Conservation (phyloP, 805 yeast genomes). For the Komagataella kurtzmanii region DNA sequence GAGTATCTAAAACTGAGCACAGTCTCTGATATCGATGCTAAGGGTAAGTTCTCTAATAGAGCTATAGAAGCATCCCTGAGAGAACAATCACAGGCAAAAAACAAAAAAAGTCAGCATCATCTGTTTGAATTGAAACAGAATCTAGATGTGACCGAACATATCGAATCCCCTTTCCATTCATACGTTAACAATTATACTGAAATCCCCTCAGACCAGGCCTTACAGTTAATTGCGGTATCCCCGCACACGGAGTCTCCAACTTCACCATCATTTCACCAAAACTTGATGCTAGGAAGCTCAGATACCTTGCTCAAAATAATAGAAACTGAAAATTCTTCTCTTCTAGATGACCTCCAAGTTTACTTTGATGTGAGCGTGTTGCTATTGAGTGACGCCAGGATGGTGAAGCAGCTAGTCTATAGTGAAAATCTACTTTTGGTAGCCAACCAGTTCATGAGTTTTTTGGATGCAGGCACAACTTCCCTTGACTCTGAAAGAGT, state of each 20-base stretch:
- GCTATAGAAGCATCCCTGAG: not conserved
- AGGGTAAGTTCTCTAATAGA: not conserved
- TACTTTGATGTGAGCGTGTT: not conserved
- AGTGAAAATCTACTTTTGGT: not conserved
- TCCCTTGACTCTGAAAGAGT: not conserved
- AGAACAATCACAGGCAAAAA: not conserved
- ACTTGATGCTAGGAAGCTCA: not conserved
- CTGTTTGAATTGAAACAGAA: not conserved
- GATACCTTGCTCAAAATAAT: not conserved
- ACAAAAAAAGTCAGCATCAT: not conserved
- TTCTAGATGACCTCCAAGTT: not conserved
- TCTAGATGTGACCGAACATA: not conserved
- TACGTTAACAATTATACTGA: not conserved
- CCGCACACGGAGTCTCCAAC: not conserved
- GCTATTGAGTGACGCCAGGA: not conserved
- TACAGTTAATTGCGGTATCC: not conserved
- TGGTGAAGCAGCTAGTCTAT: not conserved
- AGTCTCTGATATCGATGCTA: not conserved
- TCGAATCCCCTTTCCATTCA: not conserved
- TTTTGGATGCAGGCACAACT: not conserved
- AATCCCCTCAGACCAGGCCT: not conserved
- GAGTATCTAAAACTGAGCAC: not conserved
- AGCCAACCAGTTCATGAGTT: not conserved
- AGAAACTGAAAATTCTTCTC: not conserved
- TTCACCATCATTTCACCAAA: not conserved